phyloP scores from a whole-genome alignment of 2,329 filamentous ascomycete species.

The Pezicula carpinea region DNA sequence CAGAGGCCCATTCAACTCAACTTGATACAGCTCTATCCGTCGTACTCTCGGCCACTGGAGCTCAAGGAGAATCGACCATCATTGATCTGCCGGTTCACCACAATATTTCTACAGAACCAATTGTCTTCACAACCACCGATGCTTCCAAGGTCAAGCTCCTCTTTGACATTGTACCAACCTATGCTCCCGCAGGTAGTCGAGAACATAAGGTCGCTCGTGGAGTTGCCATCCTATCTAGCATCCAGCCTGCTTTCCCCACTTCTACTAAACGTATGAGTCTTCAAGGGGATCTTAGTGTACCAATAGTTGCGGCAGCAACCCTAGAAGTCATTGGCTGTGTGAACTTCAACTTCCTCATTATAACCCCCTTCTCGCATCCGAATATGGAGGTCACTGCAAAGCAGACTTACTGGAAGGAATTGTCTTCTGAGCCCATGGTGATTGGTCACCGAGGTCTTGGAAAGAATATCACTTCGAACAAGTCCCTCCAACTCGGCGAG shows the following conservation, averaged over 20 bases:
- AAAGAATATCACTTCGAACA: constrained; percentile 81
- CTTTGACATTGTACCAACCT: constrained; percentile 94
- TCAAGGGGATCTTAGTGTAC: constrained; percentile 87
- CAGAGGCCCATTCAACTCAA: constrained; percentile 85
- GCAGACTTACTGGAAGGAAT: constrained; percentile 94
- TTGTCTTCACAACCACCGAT: constrained; percentile 80
- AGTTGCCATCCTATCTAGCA: constrained; percentile 80
- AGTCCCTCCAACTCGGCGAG: constrained; percentile 88
- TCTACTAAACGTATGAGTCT: constrained; percentile 77
- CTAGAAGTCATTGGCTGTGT: constrained; percentile 90
- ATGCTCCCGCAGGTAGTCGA: constrained; percentile 67
- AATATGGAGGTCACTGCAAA: constrained; percentile 89
- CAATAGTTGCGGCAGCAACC: constrained; percentile 75
- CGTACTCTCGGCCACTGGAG: constrained; percentile 81
- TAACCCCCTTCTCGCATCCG: constrained; percentile 89
- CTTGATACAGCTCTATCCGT: constrained; percentile 91
- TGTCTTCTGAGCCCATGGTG: constrained; percentile 75
- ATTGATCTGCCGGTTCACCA: constrained; percentile 93
- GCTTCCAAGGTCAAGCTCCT: constrained; percentile 78
- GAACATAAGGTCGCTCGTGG: constrained; percentile 86
- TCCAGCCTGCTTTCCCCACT: constrained; percentile 72
- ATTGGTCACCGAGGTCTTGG: constrained; percentile 72
- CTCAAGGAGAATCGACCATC: constrained; percentile 78
- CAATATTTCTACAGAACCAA: constrained; percentile 87
- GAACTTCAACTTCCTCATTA: constrained; percentile 94